Conservation (phyloP, 2,329 filamentous ascomycete species). For the Talaromyces sp. region DNA sequence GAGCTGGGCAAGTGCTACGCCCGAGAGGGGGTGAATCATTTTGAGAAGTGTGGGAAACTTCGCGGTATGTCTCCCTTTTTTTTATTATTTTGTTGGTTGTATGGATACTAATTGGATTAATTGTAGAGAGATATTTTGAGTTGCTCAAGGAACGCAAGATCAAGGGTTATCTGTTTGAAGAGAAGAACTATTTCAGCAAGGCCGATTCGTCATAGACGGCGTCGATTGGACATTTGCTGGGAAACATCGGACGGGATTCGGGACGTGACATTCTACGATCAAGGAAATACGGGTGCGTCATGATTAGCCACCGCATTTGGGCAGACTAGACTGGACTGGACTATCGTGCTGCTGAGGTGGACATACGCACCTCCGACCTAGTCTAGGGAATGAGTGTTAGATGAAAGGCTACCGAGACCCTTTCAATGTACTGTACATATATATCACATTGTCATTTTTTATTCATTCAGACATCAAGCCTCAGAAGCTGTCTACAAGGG, state of each 20-base stretch:
- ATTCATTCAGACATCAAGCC: background rate
- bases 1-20: conserved; percentile 65
- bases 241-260: background rate
- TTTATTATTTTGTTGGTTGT: background rate
- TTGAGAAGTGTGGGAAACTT: conserved; percentile 63
- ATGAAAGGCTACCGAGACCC: background rate
- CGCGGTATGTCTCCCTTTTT: conserved; percentile 50
- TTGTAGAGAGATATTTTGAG: conserved; percentile 60
- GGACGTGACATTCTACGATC: background rate
- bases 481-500: background rate
- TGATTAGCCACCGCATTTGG: background rate
- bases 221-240: background rate
- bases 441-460: conserved; percentile 8
- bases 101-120: background rate
- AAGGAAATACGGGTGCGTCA: background rate
- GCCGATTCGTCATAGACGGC: conserved; percentile 23
- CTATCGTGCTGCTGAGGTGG: no score
- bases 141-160: conserved; percentile 59
- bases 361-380: background rate
- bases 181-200: conserved; percentile 57
- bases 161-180: conserved; percentile 60
- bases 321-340: background rate
- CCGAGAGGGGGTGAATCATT: conserved; percentile 61
- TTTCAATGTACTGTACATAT: conserved; percentile 12
- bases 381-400: background rate